A percentile compares a stretch with the other conserved stretches of the same genome.
These are phyloP conservation scores for Xylariaceae sp. DNA, from an alignment of 2,329 filamentous ascomycete genomes.

Conservation along the genomic window DNA sequence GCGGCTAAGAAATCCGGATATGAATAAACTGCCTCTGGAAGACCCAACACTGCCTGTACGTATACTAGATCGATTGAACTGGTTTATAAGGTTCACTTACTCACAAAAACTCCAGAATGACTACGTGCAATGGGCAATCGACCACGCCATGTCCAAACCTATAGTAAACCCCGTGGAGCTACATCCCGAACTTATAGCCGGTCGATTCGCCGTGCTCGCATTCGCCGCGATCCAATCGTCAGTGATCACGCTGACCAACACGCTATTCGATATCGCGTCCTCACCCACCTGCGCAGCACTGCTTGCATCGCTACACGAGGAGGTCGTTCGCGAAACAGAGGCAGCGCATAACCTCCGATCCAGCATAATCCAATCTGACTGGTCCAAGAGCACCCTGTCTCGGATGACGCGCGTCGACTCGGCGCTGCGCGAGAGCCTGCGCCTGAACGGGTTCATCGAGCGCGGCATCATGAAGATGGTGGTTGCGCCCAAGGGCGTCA, in stretches of 20 bases:
- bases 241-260: slow-evolving; percentile 46
- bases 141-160: slow-evolving; percentile 41
- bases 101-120: slow-evolving; percentile 37
- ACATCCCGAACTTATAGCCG: slow-evolving; percentile 41
- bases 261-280: slow-evolving; percentile 45
- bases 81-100: not conserved
- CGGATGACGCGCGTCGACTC: slow-evolving; percentile 48
- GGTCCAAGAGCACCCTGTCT: slow-evolving; percentile 45
- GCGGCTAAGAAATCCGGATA: slow-evolving; percentile 7
- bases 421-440: slow-evolving; percentile 50
- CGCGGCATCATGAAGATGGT: slow-evolving; percentile 45
- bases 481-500: slow-evolving; percentile 41
- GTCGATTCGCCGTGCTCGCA: slow-evolving; percentile 41
- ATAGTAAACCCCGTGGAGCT: slow-evolving; percentile 36
- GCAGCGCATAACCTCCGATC: not conserved
- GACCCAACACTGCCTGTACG: slow-evolving; percentile 30
- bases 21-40: slow-evolving; percentile 29
- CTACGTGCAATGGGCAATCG: slow-evolving; percentile 49
- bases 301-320: slow-evolving; percentile 42
- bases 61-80: not conserved
- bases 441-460: slow-evolving; percentile 47
- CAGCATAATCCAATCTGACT: slow-evolving; percentile 21
- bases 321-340: slow-evolving; percentile 40
- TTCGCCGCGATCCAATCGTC: slow-evolving; percentile 49
- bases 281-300: slow-evolving; percentile 33